Evolutionary conservation across 2,329 filamentous ascomycete species (phyloP), one percentile per base, ranked within the genome.

Genomic region (Fusarium sororula): DNA sequence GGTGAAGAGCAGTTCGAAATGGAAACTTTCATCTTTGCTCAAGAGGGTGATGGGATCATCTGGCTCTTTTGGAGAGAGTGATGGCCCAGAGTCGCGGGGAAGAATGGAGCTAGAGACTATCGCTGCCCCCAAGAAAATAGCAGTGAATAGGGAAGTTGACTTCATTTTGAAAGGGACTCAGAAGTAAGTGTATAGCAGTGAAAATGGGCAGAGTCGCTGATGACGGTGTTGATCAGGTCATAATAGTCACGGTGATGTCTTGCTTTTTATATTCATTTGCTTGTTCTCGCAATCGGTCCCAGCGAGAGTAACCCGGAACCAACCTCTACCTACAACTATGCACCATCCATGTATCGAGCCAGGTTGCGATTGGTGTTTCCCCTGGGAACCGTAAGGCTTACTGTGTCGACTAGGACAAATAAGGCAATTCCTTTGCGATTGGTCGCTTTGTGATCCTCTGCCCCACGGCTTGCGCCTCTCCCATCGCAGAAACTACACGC

Each of bases 41-140:
- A 48, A 5, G 20, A 48, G 45, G 4, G 28, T 28, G 4, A 48
- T 28, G 9, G 45, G 45, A 4, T 47, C 45, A 2, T 15, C 26
- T 8, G 26, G 18, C 26, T 22, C 26, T 0, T 48, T 12, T 11
- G 13, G 0, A 22, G 45, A 22, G 20, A 9, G 1, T 0, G 45
- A 48, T 28, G 45, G 45, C 4, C 0, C 0, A 22, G 20, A 11
- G 9, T 2, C 9, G 6, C 45, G 45, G 6, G 18, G 26, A 2
- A 48, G 1, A 7, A 28, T 22, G 4, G 26, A 11, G 4, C 26
- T 8, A 11, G 45, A 48, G 26, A 13, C 45, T 48, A 48, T 2
- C 0, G 45, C 22, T 15, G 20, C 26, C 6, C 26, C 26, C 0
- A 28, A 3, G 6, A 48, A 9, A 15, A 48, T 15, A 7, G 26